phyloP scores from a whole-genome alignment of 129 eudicot genomes.

The Solidago caesia region DNA sequence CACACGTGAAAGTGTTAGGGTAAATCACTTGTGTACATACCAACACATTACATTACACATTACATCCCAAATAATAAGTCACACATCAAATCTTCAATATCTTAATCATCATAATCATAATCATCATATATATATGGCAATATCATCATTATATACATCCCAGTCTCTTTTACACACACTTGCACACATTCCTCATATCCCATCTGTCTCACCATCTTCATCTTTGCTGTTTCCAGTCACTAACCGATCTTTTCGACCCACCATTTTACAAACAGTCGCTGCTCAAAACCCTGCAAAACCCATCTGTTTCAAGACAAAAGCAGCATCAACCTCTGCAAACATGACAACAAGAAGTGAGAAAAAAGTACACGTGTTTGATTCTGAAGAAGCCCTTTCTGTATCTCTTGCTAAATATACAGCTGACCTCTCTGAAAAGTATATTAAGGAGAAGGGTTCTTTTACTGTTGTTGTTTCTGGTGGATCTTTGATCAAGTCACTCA shows the following conservation, averaged over 20 bases:
- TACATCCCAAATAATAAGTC: neutral
- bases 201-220: slow-evolving; percentile 28
- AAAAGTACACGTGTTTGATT: slow-evolving; percentile 46
- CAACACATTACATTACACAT: no score
- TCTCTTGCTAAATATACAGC: slow-evolving; percentile 61
- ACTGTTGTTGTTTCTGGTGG: slow-evolving; percentile 75
- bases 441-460: slow-evolving; percentile 51
- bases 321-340: slow-evolving; percentile 29
- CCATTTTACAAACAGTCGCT: slow-evolving; percentile 7
- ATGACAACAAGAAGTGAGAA: slow-evolving; percentile 32
- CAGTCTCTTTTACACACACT: neutral
- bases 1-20: neutral
- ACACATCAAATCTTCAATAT: no score
- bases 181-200: slow-evolving; percentile 5
- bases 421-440: slow-evolving; percentile 42
- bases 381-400: slow-evolving; percentile 52
- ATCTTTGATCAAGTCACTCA: slow-evolving; percentile 67
- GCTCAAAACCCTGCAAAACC: neutral
- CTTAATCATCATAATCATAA: no score
- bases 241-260: slow-evolving; percentile 2
- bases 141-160: no score
- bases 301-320: slow-evolving; percentile 19
- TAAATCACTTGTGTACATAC: neutral
- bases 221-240: slow-evolving; percentile 31
- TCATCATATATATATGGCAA: neutral